phyloP scores from a whole-genome alignment of 257 asterid genomes.

The Gentiana macrophylla region DNA sequence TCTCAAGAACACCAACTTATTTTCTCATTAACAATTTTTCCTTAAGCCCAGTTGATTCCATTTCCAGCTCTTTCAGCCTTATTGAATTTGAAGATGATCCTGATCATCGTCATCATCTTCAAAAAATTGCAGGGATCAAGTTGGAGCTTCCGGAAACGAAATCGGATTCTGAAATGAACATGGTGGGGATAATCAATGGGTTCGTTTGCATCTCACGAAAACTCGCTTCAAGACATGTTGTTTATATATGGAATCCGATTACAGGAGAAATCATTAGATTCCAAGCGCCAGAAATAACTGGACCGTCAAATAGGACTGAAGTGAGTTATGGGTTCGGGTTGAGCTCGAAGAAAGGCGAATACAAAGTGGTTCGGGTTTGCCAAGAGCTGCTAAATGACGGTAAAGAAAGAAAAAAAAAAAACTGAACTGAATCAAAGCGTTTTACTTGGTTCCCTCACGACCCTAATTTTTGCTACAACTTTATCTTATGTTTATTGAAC shows the following conservation, averaged over 20 bases:
- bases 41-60: background rate
- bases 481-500: too few species aligned
- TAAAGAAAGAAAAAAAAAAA: background rate
- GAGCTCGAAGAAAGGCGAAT: background rate
- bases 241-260: constrained; percentile 34
- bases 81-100: constrained; percentile 18
- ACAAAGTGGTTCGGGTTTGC: constrained; percentile 4
- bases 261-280: constrained; percentile 30
- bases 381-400: background rate
- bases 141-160: constrained; percentile 8
- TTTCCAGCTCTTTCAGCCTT: constrained; percentile 4
- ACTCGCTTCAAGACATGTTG: constrained; percentile 9
- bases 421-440: too few species aligned
- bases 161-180: too few species aligned
- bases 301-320: constrained; percentile 13
- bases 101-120: constrained; percentile 3
- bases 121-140: constrained; percentile 7
- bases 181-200: constrained; percentile 31
- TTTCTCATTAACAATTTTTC: constrained; percentile 24
- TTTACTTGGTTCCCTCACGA: too few species aligned
- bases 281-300: constrained; percentile 8
- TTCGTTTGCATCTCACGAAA: constrained; percentile 14
- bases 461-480: too few species aligned
- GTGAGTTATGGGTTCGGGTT: constrained; percentile 31
- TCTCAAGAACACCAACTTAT: constrained; percentile 17